Base-by-base conservation (phyloP, 2,329 filamentous ascomycete genomes). In the Zarea fungicola region DNA sequence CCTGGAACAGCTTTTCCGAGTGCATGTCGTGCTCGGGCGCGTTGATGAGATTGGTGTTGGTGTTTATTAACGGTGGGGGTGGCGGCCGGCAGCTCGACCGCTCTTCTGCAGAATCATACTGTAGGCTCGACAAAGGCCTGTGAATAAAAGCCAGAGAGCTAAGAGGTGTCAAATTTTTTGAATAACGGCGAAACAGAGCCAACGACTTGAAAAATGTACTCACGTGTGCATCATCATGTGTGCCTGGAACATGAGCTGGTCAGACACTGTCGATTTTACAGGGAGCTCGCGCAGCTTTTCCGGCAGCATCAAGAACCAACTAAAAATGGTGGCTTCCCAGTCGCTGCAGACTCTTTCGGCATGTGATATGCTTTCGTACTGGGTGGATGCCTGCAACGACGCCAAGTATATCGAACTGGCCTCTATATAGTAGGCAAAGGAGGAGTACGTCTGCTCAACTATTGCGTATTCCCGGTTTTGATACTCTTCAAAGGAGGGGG, bases 401-500 rank as follows among this genome's bases (percentile, higher is more conserved):
- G 57, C 57, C 10, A 55, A 52, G 36, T 55, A 57, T 2, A 81
- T 74, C 7, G 81, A 70, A 0, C 35, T 48, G n/a, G 81, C 79
- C 52, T 86, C 83, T 41, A 87, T 80, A 2, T 82, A 75, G 57
- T 86, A 85, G 29, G 79, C 75, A 56, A 79, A 84, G 1, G 83
- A 86, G 0, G 83, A 85, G 60, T 83, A 87, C 3, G 69, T 71
- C 63, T 21, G 31, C 10, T 72, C 67, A 9, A 80, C 74, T 13
- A 76, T 69, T 2, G 72, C 68, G 51, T 87, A 85, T 28, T 83
- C 74, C 23, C 82, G 72, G 14, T 71, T 71, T 50, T 85, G 78
- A 54, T 83, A 85, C 21, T 84, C 75, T 28, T 75, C 67, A 16
- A 85, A 65, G 1, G 76, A 79, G 4, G 65, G 67, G 6, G 75